A percentile compares a stretch with the other conserved stretches of the same genome.
These are phyloP conservation scores for Apiospora pterosperma DNA, from an alignment of 2,329 filamentous ascomycete species.

Conservation along the genomic window DNA sequence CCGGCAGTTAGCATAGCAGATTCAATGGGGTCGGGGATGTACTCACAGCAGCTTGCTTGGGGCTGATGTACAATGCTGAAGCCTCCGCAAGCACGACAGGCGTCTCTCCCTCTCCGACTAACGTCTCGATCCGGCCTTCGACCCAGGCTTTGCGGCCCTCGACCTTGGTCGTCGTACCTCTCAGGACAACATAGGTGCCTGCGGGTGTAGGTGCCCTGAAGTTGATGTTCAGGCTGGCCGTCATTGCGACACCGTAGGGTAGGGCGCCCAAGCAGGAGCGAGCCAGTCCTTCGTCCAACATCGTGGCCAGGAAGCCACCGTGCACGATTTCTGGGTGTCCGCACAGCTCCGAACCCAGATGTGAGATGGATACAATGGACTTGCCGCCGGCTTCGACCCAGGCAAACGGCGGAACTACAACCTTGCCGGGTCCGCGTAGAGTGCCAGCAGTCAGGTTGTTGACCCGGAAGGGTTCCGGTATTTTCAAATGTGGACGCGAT, in stretches of 20 bases:
- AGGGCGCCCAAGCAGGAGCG: conserved; percentile 85
- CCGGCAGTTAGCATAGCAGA: neutral
- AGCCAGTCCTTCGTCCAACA: conserved; percentile 86
- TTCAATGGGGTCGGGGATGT: neutral
- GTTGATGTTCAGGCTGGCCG: conserved; percentile 78
- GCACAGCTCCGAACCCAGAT: conserved; percentile 76
- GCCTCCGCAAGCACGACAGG: conserved; percentile 75
- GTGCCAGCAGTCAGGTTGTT: conserved; percentile 82
- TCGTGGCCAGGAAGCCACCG: conserved; percentile 85
- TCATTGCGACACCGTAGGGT: conserved; percentile 82
- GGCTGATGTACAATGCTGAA: conserved; percentile 83
- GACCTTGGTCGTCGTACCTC: conserved; percentile 76
- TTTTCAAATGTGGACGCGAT: conserved; percentile 82
- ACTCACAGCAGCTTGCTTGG: conserved; percentile 74
- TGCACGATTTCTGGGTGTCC: conserved; percentile 90
- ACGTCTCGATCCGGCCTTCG: conserved; percentile 77
- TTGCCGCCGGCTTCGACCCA: conserved; percentile 72
- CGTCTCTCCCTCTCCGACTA: conserved; percentile 60
- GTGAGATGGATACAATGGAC: conserved; percentile 68
- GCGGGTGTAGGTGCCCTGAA: conserved; percentile 81
- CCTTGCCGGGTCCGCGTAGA: conserved; percentile 68
- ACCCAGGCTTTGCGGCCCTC: conserved; percentile 96
- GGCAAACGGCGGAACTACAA: conserved; percentile 76
- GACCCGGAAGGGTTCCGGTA: conserved; percentile 65
- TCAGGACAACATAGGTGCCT: conserved; percentile 71